Conservation (phyloP, 2,329 filamentous ascomycete genomes). For the Aspergillus proliferans region DNA sequence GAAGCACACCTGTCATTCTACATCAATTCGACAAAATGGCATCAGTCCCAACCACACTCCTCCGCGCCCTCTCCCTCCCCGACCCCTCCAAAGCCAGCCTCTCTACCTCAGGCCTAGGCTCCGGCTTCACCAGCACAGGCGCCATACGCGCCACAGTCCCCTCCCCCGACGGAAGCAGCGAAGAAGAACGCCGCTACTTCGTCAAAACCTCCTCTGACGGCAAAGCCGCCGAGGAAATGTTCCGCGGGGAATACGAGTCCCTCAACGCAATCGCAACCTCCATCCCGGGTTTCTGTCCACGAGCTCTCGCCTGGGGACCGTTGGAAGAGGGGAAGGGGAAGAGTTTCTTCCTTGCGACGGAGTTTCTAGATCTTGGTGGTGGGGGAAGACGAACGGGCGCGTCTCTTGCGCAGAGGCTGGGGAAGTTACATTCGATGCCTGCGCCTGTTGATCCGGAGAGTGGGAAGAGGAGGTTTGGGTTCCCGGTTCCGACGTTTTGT, state of each 20-base stretch:
- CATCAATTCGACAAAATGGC: conserved; percentile 17
- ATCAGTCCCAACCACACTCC: conserved; percentile 27
- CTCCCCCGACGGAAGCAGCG: conserved; percentile 9
- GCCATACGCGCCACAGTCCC: conserved; percentile 30
- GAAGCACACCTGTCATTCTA: not conserved
- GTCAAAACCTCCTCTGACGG: conserved; percentile 34
- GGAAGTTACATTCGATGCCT: conserved; percentile 68
- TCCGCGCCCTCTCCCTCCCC: conserved; percentile 33
- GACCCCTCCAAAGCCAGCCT: conserved; percentile 29
- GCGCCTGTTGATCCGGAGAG: conserved; percentile 47
- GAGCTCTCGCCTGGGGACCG: conserved; percentile 64
- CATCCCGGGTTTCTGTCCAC: conserved; percentile 70
- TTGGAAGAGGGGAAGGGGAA: conserved; percentile 43
- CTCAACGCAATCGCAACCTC: conserved; percentile 70
- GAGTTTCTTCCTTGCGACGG: conserved; percentile 58
- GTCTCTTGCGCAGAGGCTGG: conserved; percentile 66
- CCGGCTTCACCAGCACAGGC: conserved; percentile 41
- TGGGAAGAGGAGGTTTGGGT: conserved; percentile 62
- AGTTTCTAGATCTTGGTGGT: conserved; percentile 65
- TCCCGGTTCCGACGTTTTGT: conserved; percentile 78
- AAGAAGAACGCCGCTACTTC: conserved; percentile 32
- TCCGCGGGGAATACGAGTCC: conserved; percentile 69
- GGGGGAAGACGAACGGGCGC: conserved; percentile 44
- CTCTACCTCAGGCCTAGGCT: conserved; percentile 33
- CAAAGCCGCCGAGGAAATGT: conserved; percentile 32